Percentiles rank a stretch among this genome's conserved stretches.
These are phyloP conservation scores for Tricholoma hemisulphureum DNA, from an alignment of 768 basidiomycete species.

Conservation along the genomic window DNA sequence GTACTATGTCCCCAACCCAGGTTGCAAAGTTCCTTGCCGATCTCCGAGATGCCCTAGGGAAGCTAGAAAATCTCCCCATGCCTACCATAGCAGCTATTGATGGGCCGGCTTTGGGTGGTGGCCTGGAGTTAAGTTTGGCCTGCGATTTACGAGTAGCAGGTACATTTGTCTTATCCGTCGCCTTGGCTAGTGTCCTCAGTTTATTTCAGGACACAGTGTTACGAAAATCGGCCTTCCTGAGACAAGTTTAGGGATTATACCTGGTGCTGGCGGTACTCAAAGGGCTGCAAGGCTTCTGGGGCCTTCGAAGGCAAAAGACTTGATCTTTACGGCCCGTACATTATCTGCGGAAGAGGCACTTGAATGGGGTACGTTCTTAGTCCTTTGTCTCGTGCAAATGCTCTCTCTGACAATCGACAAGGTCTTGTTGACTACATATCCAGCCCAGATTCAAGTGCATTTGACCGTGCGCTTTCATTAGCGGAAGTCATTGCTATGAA, in stretches of 20 bases:
- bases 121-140: constrained; percentile 81
- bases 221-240: constrained; percentile 90
- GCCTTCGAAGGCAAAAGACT: constrained; percentile 75
- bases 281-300: constrained; percentile 77
- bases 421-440: constrained; percentile 84
- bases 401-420: constrained; percentile 31
- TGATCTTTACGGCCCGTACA: constrained; percentile 79
- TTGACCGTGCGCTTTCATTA: constrained; percentile 68
- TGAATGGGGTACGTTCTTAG: constrained; percentile 56
- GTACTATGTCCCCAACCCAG: constrained; percentile 74
- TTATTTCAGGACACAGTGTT: constrained; percentile 52
- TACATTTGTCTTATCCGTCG: constrained; percentile 31
- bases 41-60: constrained; percentile 66
- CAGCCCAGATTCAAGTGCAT: constrained; percentile 53
- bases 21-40: constrained; percentile 77
- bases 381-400: not conserved
- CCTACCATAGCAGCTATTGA: constrained; percentile 93
- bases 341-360: constrained; percentile 67
- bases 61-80: constrained; percentile 79
- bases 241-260: constrained; percentile 76
- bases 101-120: constrained; percentile 92
- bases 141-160: constrained; percentile 91
- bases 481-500: constrained; percentile 66
- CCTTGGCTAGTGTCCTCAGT: not conserved
- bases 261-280: constrained; percentile 89